Conservation (phyloP, 2,329 filamentous ascomycete species). For the Acarospora socialis region DNA sequence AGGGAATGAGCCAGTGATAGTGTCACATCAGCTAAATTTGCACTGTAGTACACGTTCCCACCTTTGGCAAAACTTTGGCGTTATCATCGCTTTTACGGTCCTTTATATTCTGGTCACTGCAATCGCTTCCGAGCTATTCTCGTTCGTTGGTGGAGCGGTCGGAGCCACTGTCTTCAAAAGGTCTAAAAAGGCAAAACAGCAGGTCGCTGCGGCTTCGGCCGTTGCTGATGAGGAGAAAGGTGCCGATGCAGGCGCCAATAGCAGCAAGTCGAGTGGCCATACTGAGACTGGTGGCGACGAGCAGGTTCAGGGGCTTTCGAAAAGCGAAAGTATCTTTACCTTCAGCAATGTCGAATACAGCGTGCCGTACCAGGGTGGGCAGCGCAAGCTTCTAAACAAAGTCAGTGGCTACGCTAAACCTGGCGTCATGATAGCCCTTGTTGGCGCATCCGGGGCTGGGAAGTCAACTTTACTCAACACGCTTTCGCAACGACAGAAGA, state of each 20-base stretch:
- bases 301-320: slow-evolving; percentile 34
- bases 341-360: slow-evolving; percentile 59
- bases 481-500: slow-evolving; percentile 55
- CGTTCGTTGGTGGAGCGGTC: slow-evolving; percentile 47
- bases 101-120: slow-evolving; percentile 62
- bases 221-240: slow-evolving; percentile 46
- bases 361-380: slow-evolving; percentile 51
- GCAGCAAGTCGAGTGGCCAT: slow-evolving; percentile 19
- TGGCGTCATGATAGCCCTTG: slow-evolving; percentile 63
- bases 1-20: background rate
- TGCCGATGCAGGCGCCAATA: slow-evolving; percentile 17
- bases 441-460: slow-evolving; percentile 69
- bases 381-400: slow-evolving; percentile 49
- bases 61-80: slow-evolving; percentile 61
- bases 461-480: slow-evolving; percentile 76
- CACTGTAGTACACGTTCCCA: slow-evolving; percentile 32
- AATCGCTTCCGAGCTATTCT: slow-evolving; percentile 53
- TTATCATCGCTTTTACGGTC: slow-evolving; percentile 60
- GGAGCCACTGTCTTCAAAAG: slow-evolving; percentile 60
- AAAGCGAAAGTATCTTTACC: slow-evolving; percentile 53
- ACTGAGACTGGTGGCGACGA: slow-evolving; percentile 18
- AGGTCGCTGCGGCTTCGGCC: slow-evolving; percentile 28
- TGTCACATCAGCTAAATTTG: too few species aligned
- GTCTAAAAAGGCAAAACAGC: slow-evolving; percentile 44
- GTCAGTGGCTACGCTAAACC: slow-evolving; percentile 69